These are phyloP conservation scores for Leishmania guyanensis DNA, from an alignment of 208 protist species.

Conservation along the genomic window DNA sequence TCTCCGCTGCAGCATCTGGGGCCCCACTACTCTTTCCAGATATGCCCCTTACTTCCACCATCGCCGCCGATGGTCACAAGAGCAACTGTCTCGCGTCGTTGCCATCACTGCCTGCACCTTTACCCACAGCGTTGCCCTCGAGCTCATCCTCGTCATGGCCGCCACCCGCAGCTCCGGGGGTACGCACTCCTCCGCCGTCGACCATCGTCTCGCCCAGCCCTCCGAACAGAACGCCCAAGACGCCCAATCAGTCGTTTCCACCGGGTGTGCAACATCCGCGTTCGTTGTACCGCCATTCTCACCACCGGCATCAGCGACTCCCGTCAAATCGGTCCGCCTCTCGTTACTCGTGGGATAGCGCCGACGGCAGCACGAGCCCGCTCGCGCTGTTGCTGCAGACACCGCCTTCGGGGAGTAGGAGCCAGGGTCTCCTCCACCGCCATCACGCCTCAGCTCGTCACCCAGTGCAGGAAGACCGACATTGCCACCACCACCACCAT, in stretches of 20 bases:
- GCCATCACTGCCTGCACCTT: not conserved
- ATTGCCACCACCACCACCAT: conserved; percentile 3
- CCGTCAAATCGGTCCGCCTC: not conserved
- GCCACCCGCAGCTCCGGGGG: not conserved
- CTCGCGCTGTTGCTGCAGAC: conserved; percentile 3
- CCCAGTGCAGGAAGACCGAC: not conserved
- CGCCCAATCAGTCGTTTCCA: not conserved
- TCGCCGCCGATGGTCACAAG: not conserved
- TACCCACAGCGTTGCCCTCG: too few species aligned
- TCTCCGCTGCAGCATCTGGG: conserved; percentile 21
- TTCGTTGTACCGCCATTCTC: not conserved
- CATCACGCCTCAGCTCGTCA: not conserved
- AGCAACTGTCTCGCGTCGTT: not conserved
- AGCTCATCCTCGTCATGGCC: not conserved
- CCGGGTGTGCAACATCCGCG: not conserved
- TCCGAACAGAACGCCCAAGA: not conserved
- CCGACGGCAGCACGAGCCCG: not conserved
- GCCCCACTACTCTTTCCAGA: conserved; percentile 26
- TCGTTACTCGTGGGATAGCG: not conserved
- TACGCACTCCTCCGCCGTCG: not conserved
- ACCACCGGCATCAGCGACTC: not conserved
- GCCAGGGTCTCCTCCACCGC: not conserved
- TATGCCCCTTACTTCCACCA: not conserved
- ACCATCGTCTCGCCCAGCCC: not conserved
- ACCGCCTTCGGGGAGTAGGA: not conserved